Conservation (phyloP, 1,284 basidiomycete species). For the Coniophora puteana region DNA sequence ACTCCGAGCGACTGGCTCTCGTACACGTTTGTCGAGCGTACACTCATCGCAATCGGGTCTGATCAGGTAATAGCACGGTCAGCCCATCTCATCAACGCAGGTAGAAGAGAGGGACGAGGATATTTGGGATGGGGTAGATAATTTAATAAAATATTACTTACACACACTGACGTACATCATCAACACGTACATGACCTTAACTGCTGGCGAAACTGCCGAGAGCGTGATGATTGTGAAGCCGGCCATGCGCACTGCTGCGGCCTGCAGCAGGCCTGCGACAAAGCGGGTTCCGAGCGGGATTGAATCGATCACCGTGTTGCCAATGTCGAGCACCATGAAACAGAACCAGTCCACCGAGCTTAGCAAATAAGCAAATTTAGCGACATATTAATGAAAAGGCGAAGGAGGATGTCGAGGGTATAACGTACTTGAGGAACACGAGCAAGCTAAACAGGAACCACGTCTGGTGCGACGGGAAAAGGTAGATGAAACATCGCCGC, state of each 20-base stretch:
- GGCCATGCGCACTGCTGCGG: constrained; percentile 80
- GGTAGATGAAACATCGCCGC: constrained; percentile 91
- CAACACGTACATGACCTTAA: constrained; percentile 85
- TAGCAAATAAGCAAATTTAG: constrained; percentile 6
- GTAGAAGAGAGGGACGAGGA: constrained; percentile 2
- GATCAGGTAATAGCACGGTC: constrained; percentile 13
- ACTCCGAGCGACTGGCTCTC: constrained; percentile 87
- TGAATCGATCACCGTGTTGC: constrained; percentile 65
- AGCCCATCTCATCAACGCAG: constrained; percentile 5
- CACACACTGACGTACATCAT: constrained; percentile 88
- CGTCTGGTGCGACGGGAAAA: constrained; percentile 95
- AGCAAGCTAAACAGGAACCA: constrained; percentile 83
- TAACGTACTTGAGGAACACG: constrained; percentile 62
- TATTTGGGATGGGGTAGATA: not conserved
- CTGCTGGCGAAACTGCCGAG: constrained; percentile 73
- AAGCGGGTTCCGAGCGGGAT: constrained; percentile 73
- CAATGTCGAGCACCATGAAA: constrained; percentile 88
- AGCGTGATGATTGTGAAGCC: constrained; percentile 81
- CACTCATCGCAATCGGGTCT: constrained; percentile 77
- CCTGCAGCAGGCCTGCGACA: constrained; percentile 66
- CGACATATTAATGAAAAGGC: not conserved
- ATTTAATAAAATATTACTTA: constrained; percentile 37
- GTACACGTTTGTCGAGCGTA: constrained; percentile 98
- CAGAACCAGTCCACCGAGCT: constrained; percentile 85
- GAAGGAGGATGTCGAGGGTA: not conserved